Evolutionary conservation across 2,329 filamentous ascomycete genomes (phyloP).

Genomic region (Fusarium robinianum): DNA sequence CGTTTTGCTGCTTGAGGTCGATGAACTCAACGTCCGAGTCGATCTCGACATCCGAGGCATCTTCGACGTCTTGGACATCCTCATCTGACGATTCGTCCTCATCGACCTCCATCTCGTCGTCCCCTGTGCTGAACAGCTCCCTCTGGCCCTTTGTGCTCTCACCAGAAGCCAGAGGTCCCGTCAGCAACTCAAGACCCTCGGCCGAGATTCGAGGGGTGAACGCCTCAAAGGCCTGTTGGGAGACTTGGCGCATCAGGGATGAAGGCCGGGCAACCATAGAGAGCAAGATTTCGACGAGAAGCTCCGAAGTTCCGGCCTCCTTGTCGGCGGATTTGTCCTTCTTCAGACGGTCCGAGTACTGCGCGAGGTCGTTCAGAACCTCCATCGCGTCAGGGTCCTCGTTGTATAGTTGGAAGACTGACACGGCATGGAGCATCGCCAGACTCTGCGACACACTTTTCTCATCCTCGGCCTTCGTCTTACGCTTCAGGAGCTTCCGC

Average conservation of each 20-base stretch:
- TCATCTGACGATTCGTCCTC: slow-evolving; percentile 42
- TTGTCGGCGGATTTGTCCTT: slow-evolving; percentile 51
- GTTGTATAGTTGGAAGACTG: slow-evolving; percentile 87
- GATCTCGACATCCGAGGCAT: slow-evolving; percentile 53
- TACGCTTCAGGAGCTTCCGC: slow-evolving; percentile 55
- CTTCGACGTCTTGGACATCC: slow-evolving; percentile 47
- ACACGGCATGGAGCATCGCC: slow-evolving; percentile 79
- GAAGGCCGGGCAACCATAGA: slow-evolving; percentile 87
- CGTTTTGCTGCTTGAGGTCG: slow-evolving; percentile 49
- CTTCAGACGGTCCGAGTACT: slow-evolving; percentile 71
- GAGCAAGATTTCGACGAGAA: slow-evolving; percentile 86
- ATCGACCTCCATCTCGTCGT: slow-evolving; percentile 61
- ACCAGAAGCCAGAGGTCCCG: slow-evolving; percentile 73
- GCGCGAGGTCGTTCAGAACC: slow-evolving; percentile 79
- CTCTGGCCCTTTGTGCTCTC: slow-evolving; percentile 85
- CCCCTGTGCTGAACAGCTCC: slow-evolving; percentile 76
- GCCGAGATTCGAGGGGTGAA: slow-evolving; percentile 77
- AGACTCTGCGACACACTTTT: slow-evolving; percentile 63
- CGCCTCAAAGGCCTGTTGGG: slow-evolving; percentile 83
- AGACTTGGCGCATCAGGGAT: slow-evolving; percentile 80
- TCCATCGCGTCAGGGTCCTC: slow-evolving; percentile 84
- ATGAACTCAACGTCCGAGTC: slow-evolving; percentile 57
- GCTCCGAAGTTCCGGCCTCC: slow-evolving; percentile 64
- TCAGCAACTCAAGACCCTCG: slow-evolving; percentile 68
- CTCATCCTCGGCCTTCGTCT: slow-evolving; percentile 42